A percentile compares a stretch with the other conserved stretches of the same genome.
phyloP scores from a whole-genome alignment of 192 early-diverging fungal species.

The Chytriomyces confervae region DNA sequence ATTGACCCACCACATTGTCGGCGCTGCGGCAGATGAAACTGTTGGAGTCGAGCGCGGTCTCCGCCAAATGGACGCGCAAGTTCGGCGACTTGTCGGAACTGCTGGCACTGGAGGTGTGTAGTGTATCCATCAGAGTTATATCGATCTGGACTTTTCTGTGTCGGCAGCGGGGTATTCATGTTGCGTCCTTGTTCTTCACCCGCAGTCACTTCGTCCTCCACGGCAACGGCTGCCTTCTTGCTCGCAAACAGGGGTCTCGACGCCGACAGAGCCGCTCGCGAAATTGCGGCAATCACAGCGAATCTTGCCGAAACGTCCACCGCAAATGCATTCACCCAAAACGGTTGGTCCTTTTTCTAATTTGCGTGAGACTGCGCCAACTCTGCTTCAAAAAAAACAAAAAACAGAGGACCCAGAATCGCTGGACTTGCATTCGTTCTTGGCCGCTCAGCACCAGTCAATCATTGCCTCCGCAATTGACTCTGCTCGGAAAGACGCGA shows the following conservation, averaged over 20 bases:
- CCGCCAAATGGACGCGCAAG: constrained; percentile 86
- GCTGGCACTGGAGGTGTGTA: constrained; percentile 50
- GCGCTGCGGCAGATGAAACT: no score
- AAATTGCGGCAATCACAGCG: not conserved
- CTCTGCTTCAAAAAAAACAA: not conserved
- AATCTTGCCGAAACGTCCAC: not conserved
- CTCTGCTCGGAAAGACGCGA: constrained; percentile 44
- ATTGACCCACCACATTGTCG: constrained; percentile 11
- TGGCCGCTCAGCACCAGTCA: constrained; percentile 77
- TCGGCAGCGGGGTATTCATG: not conserved
- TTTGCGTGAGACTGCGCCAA: not conserved
- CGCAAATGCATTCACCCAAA: not conserved
- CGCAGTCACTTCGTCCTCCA: constrained; percentile 15
- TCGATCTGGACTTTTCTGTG: no score
- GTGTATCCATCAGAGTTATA: not conserved
- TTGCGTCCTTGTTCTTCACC: not conserved
- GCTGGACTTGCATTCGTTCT: constrained; percentile 61
- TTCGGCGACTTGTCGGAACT: constrained; percentile 45
- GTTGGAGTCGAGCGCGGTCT: constrained; percentile 75
- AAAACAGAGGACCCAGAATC: not conserved
- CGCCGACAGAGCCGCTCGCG: constrained; percentile 66
- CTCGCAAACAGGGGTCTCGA: constrained; percentile 82
- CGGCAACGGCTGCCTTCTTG: constrained; percentile 62
- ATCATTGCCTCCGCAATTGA: constrained; percentile 79
- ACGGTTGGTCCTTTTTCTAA: not conserved